Conservation (phyloP, 345 rosid species). For the Excoecaria cochinchinensis region DNA sequence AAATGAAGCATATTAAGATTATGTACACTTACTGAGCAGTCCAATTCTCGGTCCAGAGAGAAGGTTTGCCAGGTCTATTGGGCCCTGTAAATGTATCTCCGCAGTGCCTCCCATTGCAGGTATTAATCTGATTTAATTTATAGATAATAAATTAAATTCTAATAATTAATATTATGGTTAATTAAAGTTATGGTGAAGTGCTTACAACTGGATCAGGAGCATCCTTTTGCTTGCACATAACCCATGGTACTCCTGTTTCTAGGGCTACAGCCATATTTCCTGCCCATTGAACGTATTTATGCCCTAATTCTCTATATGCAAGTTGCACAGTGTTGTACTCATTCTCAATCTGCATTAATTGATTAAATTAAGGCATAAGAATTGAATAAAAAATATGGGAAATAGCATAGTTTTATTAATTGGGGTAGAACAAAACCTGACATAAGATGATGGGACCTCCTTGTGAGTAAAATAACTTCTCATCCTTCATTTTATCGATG, state of each 20-base stretch:
- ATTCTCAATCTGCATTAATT: conserved; percentile 67
- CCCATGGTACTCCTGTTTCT: conserved; percentile 81
- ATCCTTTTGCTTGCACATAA: conserved; percentile 86
- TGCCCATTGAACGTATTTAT: conserved; percentile 71
- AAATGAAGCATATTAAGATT: neutral
- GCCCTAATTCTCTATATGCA: conserved; percentile 61
- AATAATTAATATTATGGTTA: neutral
- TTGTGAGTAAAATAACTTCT: conserved; percentile 64
- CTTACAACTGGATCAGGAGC: conserved; percentile 81
- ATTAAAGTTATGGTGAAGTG: neutral
- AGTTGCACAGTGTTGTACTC: conserved; percentile 74
- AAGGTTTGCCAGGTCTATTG: conserved; percentile 70
- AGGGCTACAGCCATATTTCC: conserved; percentile 51
- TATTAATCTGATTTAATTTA: conserved; percentile 58
- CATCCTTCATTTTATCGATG: conserved; percentile 39
- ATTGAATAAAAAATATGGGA: neutral
- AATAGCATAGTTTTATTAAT: neutral
- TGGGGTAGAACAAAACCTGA: conserved; percentile 41
- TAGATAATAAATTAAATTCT: neutral
- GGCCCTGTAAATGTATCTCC: conserved; percentile 96
- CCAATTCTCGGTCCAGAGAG: conserved; percentile 97
- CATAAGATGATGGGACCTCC: conserved; percentile 78
- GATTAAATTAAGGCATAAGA: too few species aligned
- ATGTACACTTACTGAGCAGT: conserved; percentile 71
- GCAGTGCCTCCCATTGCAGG: conserved; percentile 97